Evolutionary conservation across 345 rosid species (phyloP).

Genomic region (Arabidopsis thaliana): TAIR10.1 NC_003076.8:4849001-4849500

Average conservation of each 20-base stretch:
- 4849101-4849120: not conserved
- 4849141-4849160: conserved; percentile 19
- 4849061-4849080: conserved; percentile 5
- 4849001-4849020: too few relatives aligned
- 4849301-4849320: not conserved
- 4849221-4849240: not conserved
- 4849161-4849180: conserved; percentile 34
- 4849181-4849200: conserved; percentile 18
- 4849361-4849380: not conserved
- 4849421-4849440: not conserved
- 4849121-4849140: conserved; percentile 8
- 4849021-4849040: not conserved
- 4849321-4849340: not conserved
- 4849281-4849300: not conserved
- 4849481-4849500: conserved; percentile 31
- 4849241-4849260: not conserved
- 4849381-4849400: conserved; percentile 8
- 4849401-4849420: not conserved
- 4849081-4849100: conserved; percentile 1
- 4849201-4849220: not conserved
- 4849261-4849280: too few relatives aligned
- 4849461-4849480: conserved; percentile 3
- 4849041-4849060: conserved; percentile 10
- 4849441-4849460: not conserved
- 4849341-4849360: not conserved